A percentile compares a stretch with the other conserved stretches of the same genome.
These are phyloP conservation scores for Serendipita indica DNA, from an alignment of 768 basidiomycete genomes.

Conservation along the genomic window DNA sequence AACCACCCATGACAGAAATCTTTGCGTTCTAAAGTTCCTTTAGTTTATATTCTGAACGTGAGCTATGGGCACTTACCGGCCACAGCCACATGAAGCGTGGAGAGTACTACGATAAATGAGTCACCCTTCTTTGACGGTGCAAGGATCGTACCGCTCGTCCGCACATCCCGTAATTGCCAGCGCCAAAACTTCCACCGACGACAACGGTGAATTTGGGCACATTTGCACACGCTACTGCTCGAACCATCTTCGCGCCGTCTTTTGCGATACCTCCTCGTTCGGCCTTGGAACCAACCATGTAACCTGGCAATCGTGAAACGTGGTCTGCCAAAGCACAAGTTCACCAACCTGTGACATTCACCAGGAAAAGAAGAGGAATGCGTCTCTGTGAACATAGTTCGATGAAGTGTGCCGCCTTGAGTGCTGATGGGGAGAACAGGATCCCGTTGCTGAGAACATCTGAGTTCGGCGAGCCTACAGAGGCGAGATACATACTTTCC, in stretches of 20 bases:
- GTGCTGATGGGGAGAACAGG: slow-evolving; percentile 80
- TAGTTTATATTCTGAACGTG: not conserved
- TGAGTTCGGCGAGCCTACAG: not conserved
- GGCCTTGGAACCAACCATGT: slow-evolving; percentile 95
- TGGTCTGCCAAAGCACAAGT: slow-evolving; percentile 10
- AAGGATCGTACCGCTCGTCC: slow-evolving; percentile 65
- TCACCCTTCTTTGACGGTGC: not conserved
- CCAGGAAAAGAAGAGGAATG: slow-evolving; percentile 83
- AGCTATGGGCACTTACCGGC: slow-evolving; percentile 46
- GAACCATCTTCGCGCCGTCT: slow-evolving; percentile 94
- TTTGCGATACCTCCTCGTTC: slow-evolving; percentile 91
- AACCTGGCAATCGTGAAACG: slow-evolving; percentile 31
- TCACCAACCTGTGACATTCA: slow-evolving; percentile 71
- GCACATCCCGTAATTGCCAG: slow-evolving; percentile 94
- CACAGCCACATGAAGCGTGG: slow-evolving; percentile 97
- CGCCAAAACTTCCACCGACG: slow-evolving; percentile 87
- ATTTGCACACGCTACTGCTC: slow-evolving; percentile 84
- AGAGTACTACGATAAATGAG: slow-evolving; percentile 48
- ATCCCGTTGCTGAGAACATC: slow-evolving; percentile 51
- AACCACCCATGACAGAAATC: slow-evolving; percentile 90
- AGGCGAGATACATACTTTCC: slow-evolving; percentile 37
- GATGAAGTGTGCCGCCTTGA: slow-evolving; percentile 93
- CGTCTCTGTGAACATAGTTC: slow-evolving; percentile 82
- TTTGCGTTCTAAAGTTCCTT: slow-evolving; percentile 53
- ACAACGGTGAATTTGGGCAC: slow-evolving; percentile 90